Evolutionary conservation across 306 rosid genomes (phyloP).

Genomic region (Begonia loranthoides): DNA sequence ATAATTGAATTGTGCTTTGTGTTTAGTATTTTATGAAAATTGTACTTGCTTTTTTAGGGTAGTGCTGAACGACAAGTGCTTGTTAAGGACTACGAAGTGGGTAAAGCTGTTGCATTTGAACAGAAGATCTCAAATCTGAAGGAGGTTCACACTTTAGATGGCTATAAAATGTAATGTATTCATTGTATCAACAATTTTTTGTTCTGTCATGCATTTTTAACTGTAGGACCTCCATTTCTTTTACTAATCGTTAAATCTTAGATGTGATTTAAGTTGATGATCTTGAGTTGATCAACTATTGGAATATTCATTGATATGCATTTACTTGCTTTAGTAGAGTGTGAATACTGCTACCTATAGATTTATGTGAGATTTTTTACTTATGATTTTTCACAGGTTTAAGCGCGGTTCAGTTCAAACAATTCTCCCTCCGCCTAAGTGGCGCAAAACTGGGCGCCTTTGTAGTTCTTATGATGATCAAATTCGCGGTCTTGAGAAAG

Average conservation of each 20-base stretch:
- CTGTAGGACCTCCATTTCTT: not conserved
- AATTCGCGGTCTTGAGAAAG: slow-evolving; percentile 26
- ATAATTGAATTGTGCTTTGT: slow-evolving; percentile 2
- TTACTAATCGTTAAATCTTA: no score
- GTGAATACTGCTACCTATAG: no score
- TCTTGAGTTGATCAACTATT: not conserved
- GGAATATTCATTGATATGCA: not conserved
- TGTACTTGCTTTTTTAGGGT: slow-evolving; percentile 38
- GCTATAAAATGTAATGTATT: slow-evolving; percentile 53
- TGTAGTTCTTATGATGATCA: slow-evolving; percentile 55
- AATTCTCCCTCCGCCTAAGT: slow-evolving; percentile 37
- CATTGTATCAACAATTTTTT: not conserved
- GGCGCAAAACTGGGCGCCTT: slow-evolving; percentile 40
- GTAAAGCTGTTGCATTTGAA: slow-evolving; percentile 70
- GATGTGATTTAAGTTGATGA: no score
- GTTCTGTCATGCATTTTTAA: not conserved
- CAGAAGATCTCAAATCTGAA: slow-evolving; percentile 56
- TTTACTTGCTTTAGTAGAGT: no score
- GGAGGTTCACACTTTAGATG: slow-evolving; percentile 58
- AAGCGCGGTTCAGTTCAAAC: slow-evolving; percentile 69
- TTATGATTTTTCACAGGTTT: slow-evolving; percentile 36
- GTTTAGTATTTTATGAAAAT: not conserved
- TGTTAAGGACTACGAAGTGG: slow-evolving; percentile 52
- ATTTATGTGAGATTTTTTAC: not conserved
- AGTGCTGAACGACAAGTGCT: slow-evolving; percentile 79